Percentiles rank a stretch among this genome's conserved stretches.
phyloP scores from a whole-genome alignment of 2,329 filamentous ascomycete genomes.

The Beauveria rudraprayagi region DNA sequence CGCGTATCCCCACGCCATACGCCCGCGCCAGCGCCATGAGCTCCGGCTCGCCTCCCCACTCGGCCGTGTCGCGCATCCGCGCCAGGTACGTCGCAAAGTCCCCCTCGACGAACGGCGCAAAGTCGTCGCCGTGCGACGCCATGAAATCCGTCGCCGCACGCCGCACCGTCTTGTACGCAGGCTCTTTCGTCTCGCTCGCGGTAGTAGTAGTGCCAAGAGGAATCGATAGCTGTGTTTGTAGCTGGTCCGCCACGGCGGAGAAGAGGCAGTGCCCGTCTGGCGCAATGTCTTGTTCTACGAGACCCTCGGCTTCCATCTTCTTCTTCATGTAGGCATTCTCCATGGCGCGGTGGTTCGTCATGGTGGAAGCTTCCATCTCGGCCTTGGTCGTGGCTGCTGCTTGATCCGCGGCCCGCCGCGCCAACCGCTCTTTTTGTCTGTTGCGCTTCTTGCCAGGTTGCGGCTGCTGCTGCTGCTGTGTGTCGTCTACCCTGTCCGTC shows the following conservation, averaged over 20 bases:
- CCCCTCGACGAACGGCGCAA: slow-evolving; percentile 75
- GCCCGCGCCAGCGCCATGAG: slow-evolving; percentile 73
- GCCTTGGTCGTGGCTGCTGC: slow-evolving; percentile 62
- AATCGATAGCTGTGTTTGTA: slow-evolving; percentile 30
- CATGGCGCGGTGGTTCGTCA: slow-evolving; percentile 63
- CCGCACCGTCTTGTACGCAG: slow-evolving; percentile 59
- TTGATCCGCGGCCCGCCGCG: slow-evolving; percentile 78
- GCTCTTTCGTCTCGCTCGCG: slow-evolving; percentile 18
- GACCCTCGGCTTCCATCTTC: slow-evolving; percentile 53
- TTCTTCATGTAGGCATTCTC: slow-evolving; percentile 65
- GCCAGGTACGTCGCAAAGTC: slow-evolving; percentile 60
- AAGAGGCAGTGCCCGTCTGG: slow-evolving; percentile 96
- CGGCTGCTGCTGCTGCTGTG: slow-evolving; percentile 15
- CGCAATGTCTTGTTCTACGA: slow-evolving; percentile 70
- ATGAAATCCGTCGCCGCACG: slow-evolving; percentile 73
- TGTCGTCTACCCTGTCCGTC: slow-evolving; percentile 10
- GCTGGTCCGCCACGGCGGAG: slow-evolving; percentile 80
- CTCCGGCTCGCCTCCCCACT: slow-evolving; percentile 95
- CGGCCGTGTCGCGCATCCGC: slow-evolving; percentile 77
- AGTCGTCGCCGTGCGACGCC: slow-evolving; percentile 63
- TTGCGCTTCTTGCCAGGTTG: slow-evolving; percentile 64
- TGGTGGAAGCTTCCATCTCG: slow-evolving; percentile 62
- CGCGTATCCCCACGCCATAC: slow-evolving; percentile 73
- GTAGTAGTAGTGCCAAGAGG: slow-evolving; percentile 15
- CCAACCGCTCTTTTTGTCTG: slow-evolving; percentile 83